A percentile compares a stretch with the other conserved stretches of the same genome.
Conservation (phyloP, 495 filamentous ascomycete species). For the Hypoxylon lienhwacheense region DNA sequence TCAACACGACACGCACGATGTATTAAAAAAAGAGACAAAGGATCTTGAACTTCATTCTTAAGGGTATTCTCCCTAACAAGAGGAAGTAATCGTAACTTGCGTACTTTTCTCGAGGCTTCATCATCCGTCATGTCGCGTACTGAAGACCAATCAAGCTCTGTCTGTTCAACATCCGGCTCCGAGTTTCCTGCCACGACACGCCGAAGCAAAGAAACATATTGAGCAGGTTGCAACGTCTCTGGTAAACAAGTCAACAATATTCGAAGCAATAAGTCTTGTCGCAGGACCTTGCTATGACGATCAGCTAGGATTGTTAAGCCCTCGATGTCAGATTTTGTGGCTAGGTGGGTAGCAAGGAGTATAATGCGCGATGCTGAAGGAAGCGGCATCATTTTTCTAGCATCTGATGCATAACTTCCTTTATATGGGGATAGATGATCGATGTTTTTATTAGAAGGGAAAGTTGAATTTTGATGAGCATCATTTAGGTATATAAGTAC, state of each 20-base stretch:
- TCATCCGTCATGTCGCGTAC: constrained; percentile 64
- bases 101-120: constrained; percentile 68
- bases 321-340: constrained; percentile 59
- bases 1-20: constrained; percentile 77
- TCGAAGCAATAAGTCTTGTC: constrained; percentile 69
- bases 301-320: constrained; percentile 64
- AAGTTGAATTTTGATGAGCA: too few relatives aligned
- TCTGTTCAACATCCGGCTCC: constrained; percentile 30
- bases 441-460: too few relatives aligned
- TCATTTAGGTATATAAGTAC: constrained; percentile 17
- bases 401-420: constrained; percentile 18
- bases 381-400: constrained; percentile 43
- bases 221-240: constrained; percentile 66
- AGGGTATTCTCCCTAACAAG: constrained; percentile 56
- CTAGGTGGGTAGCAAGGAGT: constrained; percentile 64
- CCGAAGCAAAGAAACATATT: constrained; percentile 64
- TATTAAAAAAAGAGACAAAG: constrained; percentile 70
- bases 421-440: background rate
- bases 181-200: constrained; percentile 53
- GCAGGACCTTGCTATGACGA: constrained; percentile 58
- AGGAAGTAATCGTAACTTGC: constrained; percentile 68
- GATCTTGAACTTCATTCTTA: constrained; percentile 53
- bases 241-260: constrained; percentile 85
- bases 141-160: constrained; percentile 58
- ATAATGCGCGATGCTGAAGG: constrained; percentile 63